These are phyloP conservation scores for Amaranthus cruentus DNA, from an alignment of 148 eudicot genomes.

Conservation along the genomic window DNA sequence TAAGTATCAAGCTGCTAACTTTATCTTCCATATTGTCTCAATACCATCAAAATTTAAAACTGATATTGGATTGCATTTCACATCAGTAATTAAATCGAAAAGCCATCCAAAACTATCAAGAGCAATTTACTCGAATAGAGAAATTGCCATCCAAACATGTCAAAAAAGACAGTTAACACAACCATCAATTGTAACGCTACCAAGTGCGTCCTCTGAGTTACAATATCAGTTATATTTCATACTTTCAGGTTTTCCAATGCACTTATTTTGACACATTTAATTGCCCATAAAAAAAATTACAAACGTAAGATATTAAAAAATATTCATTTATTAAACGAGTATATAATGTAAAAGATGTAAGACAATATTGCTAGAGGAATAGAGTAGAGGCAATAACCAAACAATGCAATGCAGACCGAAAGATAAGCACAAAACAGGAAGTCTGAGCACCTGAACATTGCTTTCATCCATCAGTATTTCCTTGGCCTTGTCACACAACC, in stretches of 20 bases:
- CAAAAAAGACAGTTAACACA: neutral
- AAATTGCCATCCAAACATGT: neutral
- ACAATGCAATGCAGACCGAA: neutral
- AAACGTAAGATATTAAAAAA: too few relatives aligned
- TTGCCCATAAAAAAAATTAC: too few relatives aligned
- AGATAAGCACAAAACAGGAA: neutral
- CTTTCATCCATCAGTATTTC: slow-evolving; percentile 94
- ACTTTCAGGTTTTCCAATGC: too few relatives aligned
- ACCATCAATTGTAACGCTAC: neutral
- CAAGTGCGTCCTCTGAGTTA: neutral
- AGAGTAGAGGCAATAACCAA: too few relatives aligned
- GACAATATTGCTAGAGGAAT: too few relatives aligned
- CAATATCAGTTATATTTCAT: too few relatives aligned
- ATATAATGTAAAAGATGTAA: too few relatives aligned
- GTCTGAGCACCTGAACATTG: slow-evolving; percentile 75
- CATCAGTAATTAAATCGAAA: neutral
- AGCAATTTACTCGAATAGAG: neutral
- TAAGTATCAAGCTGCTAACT: neutral
- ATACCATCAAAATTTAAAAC: neutral
- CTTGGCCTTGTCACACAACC: slow-evolving; percentile 85
- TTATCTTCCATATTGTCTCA: too few relatives aligned
- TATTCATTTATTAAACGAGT: too few relatives aligned
- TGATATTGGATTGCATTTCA: too few relatives aligned
- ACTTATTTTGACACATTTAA: too few relatives aligned
- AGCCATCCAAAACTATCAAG: neutral